phyloP scores from a whole-genome alignment of 2,329 filamentous ascomycete genomes.

The Ophiostoma piceae region DNA sequence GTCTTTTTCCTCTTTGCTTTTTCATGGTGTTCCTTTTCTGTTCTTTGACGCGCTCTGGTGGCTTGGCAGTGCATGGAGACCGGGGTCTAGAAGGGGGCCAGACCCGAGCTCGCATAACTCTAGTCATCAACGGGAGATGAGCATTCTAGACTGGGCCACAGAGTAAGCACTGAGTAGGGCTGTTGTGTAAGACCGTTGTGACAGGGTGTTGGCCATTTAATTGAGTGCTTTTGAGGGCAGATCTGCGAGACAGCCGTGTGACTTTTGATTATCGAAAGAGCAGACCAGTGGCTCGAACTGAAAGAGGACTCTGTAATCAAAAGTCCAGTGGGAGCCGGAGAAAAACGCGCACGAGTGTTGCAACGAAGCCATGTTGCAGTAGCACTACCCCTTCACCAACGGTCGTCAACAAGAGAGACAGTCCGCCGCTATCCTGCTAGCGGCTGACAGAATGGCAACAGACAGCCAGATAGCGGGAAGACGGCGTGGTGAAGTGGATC shows the following conservation, averaged over 20 bases:
- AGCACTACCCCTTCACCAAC: slow-evolving; percentile 3
- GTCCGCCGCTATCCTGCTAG: background rate
- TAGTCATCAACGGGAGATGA: slow-evolving; percentile 23
- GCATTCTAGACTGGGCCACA: slow-evolving; percentile 13
- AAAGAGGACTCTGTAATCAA: background rate
- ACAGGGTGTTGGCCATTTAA: background rate
- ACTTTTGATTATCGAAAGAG: background rate
- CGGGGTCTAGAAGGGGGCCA: slow-evolving; percentile 20
- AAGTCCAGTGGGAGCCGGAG: background rate
- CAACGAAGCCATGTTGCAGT: slow-evolving; percentile 1
- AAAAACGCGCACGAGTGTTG: background rate
- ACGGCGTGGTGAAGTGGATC: background rate
- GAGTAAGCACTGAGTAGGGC: slow-evolving; percentile 8
- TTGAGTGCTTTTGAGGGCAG: background rate
- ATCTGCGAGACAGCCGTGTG: background rate
- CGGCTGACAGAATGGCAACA: background rate
- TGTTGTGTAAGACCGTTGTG: slow-evolving; percentile 13
- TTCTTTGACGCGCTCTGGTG: background rate
- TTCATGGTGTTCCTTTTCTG: background rate
- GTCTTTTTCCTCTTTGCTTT: background rate
- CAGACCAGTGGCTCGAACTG: background rate
- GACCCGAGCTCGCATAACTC: slow-evolving; percentile 19
- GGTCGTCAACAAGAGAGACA: background rate
- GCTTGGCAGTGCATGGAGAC: slow-evolving; percentile 2
- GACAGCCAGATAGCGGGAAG: background rate